phyloP scores from a whole-genome alignment of 2,329 filamentous ascomycete genomes.

The Penicillium vulpinum region DNA sequence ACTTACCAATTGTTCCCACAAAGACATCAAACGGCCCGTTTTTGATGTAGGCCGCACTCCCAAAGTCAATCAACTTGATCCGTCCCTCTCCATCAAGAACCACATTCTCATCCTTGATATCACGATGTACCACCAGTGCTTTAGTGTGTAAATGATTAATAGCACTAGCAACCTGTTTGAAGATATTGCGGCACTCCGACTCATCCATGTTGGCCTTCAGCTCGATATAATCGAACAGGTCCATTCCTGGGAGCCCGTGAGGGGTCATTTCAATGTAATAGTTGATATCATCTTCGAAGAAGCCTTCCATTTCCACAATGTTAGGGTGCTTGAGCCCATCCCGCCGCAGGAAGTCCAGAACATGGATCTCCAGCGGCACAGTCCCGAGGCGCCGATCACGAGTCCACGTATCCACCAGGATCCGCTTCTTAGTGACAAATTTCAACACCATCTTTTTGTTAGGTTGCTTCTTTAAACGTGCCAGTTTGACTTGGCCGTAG shows the following conservation, averaged over 20 bases:
- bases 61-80: slow-evolving; percentile 98
- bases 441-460: slow-evolving; percentile 89
- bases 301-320: slow-evolving; percentile 69
- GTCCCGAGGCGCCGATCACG: slow-evolving; percentile 89
- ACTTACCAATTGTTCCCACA: slow-evolving; percentile 92
- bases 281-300: slow-evolving; percentile 68
- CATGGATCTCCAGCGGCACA: slow-evolving; percentile 94
- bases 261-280: slow-evolving; percentile 99
- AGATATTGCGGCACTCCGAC: slow-evolving; percentile 88
- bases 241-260: slow-evolving; percentile 94
- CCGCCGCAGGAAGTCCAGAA: slow-evolving; percentile 84
- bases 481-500: slow-evolving; percentile 96
- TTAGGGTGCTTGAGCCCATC: slow-evolving; percentile 66
- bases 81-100: slow-evolving; percentile 91
- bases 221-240: slow-evolving; percentile 98
- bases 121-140: slow-evolving; percentile 88
- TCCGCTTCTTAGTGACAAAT: slow-evolving; percentile 94
- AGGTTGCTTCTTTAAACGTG: slow-evolving; percentile 74
- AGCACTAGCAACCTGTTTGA: slow-evolving; percentile 86
- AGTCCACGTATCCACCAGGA: slow-evolving; percentile 98
- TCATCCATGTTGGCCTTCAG: slow-evolving; percentile 96
- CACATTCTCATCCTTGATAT: slow-evolving; percentile 99
- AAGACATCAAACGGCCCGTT: slow-evolving; percentile 98
- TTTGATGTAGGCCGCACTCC: slow-evolving; percentile 96
- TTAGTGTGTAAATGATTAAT: slow-evolving; percentile 89